phyloP scores from a whole-genome alignment of 169 alveolate genomes.

The Cryptosporidium parvum region DNA sequence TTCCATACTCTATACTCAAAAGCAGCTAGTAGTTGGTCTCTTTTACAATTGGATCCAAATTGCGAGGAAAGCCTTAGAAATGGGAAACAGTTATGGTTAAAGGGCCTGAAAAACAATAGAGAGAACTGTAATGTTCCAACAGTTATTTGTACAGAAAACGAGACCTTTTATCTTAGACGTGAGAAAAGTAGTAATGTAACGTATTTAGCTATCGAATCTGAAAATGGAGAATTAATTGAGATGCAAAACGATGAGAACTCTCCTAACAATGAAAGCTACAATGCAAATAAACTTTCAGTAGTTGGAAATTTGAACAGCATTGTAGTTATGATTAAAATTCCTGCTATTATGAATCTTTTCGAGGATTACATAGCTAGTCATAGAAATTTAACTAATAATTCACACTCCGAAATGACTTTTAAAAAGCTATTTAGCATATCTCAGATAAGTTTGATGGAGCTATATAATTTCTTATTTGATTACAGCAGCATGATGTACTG shows the following conservation, averaged over 20 bases:
- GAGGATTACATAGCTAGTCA: slow-evolving; percentile 25
- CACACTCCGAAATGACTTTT: slow-evolving; percentile 15
- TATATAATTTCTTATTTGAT: slow-evolving; percentile 36
- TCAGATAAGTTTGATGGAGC: slow-evolving; percentile 26
- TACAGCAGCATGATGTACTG: slow-evolving; percentile 48
- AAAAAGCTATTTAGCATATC: slow-evolving; percentile 20
- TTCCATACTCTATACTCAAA: slow-evolving; percentile 54
- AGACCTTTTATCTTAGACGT: slow-evolving; percentile 28
- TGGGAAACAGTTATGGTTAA: slow-evolving; percentile 36
- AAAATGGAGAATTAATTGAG: background rate
- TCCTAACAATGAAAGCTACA: background rate
- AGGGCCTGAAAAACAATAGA: background rate
- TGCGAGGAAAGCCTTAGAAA: slow-evolving; percentile 13
- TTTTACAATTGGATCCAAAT: slow-evolving; percentile 21
- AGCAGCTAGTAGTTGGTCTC: slow-evolving; percentile 44
- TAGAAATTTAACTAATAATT: background rate
- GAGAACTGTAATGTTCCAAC: background rate
- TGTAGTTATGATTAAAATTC: slow-evolving; percentile 27
- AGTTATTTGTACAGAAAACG: slow-evolving; percentile 50
- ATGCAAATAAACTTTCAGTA: background rate
- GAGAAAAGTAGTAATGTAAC: slow-evolving; percentile 48
- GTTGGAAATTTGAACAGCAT: slow-evolving; percentile 29
- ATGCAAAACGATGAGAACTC: background rate
- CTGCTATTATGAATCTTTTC: background rate
- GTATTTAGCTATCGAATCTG: slow-evolving; percentile 25